Conservation (phyloP, 805 yeast genomes). For the Grigorovia jiainica region DNA sequence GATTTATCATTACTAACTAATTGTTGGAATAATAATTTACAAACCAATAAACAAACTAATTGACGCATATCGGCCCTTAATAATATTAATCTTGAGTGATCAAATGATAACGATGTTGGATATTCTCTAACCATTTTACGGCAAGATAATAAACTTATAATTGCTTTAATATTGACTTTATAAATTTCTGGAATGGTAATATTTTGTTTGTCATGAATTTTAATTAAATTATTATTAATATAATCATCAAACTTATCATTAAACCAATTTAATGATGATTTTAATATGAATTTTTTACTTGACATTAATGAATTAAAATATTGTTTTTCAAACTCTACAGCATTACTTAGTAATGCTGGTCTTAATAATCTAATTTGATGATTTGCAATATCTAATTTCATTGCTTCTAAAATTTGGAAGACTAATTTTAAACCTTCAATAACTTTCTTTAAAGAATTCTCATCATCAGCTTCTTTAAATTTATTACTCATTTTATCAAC, state of each 20-base stretch:
- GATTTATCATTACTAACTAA: constrained; percentile 35
- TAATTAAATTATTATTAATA: constrained; percentile 2
- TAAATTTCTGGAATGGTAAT: constrained; percentile 24
- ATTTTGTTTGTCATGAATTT: constrained; percentile 7
- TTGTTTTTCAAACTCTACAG: constrained; percentile 81
- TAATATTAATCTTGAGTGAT: constrained; percentile 67
- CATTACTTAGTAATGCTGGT: constrained; percentile 77
- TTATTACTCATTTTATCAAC: constrained; percentile 69
- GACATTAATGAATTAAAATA: constrained; percentile 45
- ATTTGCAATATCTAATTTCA: constrained; percentile 92
- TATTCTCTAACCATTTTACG: constrained; percentile 74
- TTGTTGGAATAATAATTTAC: constrained; percentile 64
- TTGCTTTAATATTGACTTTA: constrained; percentile 39
- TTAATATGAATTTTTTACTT: constrained; percentile 49
- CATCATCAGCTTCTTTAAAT: constrained; percentile 38
- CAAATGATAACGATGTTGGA: constrained; percentile 77
- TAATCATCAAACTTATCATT: constrained; percentile 25
- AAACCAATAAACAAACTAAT: constrained; percentile 68
- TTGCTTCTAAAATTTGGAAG: constrained; percentile 80
- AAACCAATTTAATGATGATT: constrained; percentile 62
- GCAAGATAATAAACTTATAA: constrained; percentile 60
- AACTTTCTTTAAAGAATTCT: constrained; percentile 39
- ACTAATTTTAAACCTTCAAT: constrained; percentile 71
- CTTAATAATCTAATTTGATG: constrained; percentile 82
- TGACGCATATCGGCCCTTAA: constrained; percentile 81